phyloP scores from a whole-genome alignment of 495 filamentous ascomycete genomes.

The Lasiosphaeria hispida region DNA sequence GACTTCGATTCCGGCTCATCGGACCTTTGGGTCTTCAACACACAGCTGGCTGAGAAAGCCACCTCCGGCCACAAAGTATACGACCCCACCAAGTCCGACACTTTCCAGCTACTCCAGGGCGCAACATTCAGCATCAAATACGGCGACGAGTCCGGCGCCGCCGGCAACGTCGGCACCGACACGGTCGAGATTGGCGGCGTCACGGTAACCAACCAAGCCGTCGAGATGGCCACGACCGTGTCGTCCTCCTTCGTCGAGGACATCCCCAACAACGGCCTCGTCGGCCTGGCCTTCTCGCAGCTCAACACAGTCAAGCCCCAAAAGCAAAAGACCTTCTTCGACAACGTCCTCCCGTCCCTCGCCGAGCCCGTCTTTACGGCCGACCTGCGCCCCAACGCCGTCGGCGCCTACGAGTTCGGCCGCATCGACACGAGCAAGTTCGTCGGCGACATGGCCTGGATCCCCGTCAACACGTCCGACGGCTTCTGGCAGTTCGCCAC shows the following conservation, averaged over 20 bases:
- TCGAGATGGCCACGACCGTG: conserved; percentile 67
- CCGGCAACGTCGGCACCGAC: conserved; percentile 68
- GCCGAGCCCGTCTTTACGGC: conserved; percentile 71
- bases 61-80: conserved; percentile 58
- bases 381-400: conserved; percentile 57
- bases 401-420: conserved; percentile 78
- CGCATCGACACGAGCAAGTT: conserved; percentile 65
- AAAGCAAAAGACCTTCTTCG: conserved; percentile 77
- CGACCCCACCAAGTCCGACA: conserved; percentile 59
- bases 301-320: conserved; percentile 70
- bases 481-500: conserved; percentile 79
- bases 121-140: conserved; percentile 66
- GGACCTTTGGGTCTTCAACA: conserved; percentile 83
- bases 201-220: conserved; percentile 61
- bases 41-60: conserved; percentile 46
- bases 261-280: conserved; percentile 63
- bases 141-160: conserved; percentile 67
- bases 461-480: conserved; percentile 57
- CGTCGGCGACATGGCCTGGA: conserved; percentile 59
- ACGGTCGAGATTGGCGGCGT: conserved; percentile 72
- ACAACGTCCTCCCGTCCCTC: conserved; percentile 63
- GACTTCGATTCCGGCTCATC: conserved; percentile 84
- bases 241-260: conserved; percentile 63
- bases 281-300: conserved; percentile 72
- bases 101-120: conserved; percentile 40